phyloP scores from a whole-genome alignment of 441 rosid species.

The Mallotus repandus region DNA sequence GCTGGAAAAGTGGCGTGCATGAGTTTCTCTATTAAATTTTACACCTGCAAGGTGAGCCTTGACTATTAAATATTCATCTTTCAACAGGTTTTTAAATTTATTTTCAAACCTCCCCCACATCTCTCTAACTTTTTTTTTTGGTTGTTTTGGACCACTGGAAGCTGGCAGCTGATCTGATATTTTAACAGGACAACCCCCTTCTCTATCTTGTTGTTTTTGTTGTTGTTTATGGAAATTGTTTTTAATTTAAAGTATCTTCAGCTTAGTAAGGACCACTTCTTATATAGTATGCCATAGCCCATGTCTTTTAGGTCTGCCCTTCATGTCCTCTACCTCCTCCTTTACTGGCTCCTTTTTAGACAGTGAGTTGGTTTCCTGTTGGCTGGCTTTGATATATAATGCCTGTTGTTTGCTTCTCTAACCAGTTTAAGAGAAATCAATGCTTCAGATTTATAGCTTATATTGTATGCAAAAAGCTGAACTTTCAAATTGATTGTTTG shows the following conservation, averaged over 20 bases:
- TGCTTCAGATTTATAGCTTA: slow-evolving; percentile 1
- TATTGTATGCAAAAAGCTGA: neutral
- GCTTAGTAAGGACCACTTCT: slow-evolving; percentile 21
- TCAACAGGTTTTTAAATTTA: neutral
- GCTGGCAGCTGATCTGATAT: neutral
- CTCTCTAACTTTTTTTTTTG: too few relatives aligned
- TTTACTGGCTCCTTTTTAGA: neutral
- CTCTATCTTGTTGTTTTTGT: neutral
- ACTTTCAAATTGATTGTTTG: neutral
- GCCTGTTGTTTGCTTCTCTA: neutral
- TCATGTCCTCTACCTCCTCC: neutral
- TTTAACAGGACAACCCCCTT: slow-evolving; percentile 5
- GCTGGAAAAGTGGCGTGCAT: slow-evolving; percentile 6
- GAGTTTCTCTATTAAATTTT: slow-evolving; percentile 1
- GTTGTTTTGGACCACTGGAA: slow-evolving; percentile 16
- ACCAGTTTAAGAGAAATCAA: neutral
- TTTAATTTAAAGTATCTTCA: neutral
- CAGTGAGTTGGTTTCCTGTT: neutral
- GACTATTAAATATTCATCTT: neutral
- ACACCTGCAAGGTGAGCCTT: neutral
- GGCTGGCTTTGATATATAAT: neutral
- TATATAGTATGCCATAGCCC: slow-evolving; percentile 5
- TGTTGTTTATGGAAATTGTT: neutral
- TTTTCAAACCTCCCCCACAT: too few relatives aligned
- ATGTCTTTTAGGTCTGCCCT: slow-evolving; percentile 20